phyloP scores from a whole-genome alignment of 352 stramenopile species.

The Poterioochromonas sp. region DNA sequence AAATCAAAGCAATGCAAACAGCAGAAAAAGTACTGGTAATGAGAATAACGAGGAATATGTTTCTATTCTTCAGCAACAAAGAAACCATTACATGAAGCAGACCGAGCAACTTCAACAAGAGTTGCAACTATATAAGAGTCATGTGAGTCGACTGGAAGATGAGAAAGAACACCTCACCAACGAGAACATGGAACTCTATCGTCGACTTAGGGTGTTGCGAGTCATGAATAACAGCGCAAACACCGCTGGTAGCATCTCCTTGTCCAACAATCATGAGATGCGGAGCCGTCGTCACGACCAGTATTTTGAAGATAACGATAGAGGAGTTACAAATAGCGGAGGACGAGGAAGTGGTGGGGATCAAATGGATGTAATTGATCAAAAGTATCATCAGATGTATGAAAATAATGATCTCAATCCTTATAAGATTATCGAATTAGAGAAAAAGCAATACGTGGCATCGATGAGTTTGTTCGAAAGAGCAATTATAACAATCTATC shows the following conservation, averaged over 20 bases:
- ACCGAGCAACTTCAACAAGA: not conserved
- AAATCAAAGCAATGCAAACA: too few species aligned
- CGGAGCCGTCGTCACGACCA: too few species aligned
- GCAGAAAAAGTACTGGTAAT: not conserved
- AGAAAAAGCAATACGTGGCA: not conserved
- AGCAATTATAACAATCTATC: not conserved
- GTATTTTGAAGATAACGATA: not conserved
- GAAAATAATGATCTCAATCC: not conserved
- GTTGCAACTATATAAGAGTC: not conserved
- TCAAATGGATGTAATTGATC: not conserved
- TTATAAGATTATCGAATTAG: not conserved
- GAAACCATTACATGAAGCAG: not conserved
- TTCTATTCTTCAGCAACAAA: not conserved
- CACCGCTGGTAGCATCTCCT: not conserved
- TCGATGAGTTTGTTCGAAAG: not conserved
- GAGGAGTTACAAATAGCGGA: not conserved
- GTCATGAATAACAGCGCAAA: not conserved
- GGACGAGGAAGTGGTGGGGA: too few species aligned
- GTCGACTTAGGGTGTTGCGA: not conserved
- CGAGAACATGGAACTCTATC: conserved; percentile 1
- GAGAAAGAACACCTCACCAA: not conserved
- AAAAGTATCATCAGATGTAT: not conserved
- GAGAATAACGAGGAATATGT: not conserved
- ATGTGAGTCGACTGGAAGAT: not conserved
- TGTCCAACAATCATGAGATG: not conserved